Conservation (phyloP, 192 early-diverging fungal species). For the Dimargaris cristalligena region DNA sequence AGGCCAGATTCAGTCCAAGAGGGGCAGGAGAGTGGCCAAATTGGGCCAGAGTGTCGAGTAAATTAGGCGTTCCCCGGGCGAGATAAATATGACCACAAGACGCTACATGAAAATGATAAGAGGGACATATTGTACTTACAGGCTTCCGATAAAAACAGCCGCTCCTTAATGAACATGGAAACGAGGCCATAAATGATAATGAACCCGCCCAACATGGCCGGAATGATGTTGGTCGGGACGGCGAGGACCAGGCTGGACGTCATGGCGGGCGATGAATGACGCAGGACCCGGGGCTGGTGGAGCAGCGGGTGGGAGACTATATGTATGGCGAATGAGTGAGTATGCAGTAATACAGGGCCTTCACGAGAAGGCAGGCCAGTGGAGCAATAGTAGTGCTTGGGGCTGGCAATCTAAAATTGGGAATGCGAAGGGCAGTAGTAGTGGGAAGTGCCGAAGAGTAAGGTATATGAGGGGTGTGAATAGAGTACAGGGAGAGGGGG, state of each 20-base stretch:
- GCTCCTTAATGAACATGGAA: slow-evolving; percentile 49
- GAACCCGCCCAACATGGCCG: slow-evolving; percentile 49
- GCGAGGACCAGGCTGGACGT: not conserved
- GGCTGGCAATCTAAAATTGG: not conserved
- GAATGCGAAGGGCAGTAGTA: not conserved
- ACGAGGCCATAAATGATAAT: slow-evolving; percentile 46
- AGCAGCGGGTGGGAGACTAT: not conserved
- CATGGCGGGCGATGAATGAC: not conserved
- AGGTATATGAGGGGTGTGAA: too few relatives aligned
- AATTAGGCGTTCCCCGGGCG: not conserved
- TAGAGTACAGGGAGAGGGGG: too few relatives aligned
- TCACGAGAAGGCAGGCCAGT: too few relatives aligned
- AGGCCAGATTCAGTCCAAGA: not conserved
- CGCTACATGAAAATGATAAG: not conserved
- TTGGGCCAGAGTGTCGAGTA: not conserved
- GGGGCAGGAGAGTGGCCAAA: not conserved
- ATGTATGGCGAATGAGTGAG: not conserved
- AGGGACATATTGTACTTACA: slow-evolving; percentile 35
- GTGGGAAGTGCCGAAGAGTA: not conserved
- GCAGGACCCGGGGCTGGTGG: not conserved
- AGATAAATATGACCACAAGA: not conserved
- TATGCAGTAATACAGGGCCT: not conserved
- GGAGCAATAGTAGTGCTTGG: not conserved
- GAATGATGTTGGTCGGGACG: slow-evolving; percentile 20
- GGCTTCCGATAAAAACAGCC: slow-evolving; percentile 53